A percentile compares a stretch with the other conserved stretches of the same genome.
Evolutionary conservation across 306 rosid species (phyloP).

Genomic region (Quercus rubra): DNA sequence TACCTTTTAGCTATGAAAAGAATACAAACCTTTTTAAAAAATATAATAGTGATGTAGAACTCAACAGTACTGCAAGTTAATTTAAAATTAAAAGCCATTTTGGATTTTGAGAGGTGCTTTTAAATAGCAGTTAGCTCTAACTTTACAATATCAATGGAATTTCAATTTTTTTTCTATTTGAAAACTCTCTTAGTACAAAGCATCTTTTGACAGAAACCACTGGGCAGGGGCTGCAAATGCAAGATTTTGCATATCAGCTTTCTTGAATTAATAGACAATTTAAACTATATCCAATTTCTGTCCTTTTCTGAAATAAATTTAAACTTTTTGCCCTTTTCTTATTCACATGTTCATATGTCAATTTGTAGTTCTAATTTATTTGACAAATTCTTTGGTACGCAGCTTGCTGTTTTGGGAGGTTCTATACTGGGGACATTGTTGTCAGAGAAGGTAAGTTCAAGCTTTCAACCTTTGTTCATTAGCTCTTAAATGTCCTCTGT

Average conservation of each 20-base stretch:
- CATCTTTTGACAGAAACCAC: background rate
- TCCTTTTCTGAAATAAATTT: constrained; percentile 2
- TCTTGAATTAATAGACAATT: background rate
- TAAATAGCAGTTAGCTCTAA: background rate
- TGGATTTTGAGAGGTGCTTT: constrained; percentile 5
- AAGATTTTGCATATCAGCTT: constrained; percentile 10
- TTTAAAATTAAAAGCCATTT: constrained; percentile 1
- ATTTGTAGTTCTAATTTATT: constrained; percentile 2
- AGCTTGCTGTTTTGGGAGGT: constrained; percentile 96
- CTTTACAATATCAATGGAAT: background rate
- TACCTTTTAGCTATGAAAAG: constrained; percentile 25
- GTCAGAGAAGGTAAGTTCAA: constrained; percentile 83
- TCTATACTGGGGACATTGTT: constrained; percentile 83
- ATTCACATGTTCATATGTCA: background rate
- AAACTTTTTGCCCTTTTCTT: constrained; percentile 20
- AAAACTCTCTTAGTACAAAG: background rate
- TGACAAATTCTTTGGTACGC: constrained; percentile 20
- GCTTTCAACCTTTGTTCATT: constrained; percentile 14
- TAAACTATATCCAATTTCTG: background rate
- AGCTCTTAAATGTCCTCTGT: background rate
- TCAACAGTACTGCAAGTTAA: background rate
- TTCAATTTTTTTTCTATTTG: background rate
- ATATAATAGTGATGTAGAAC: background rate
- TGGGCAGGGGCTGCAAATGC: background rate
- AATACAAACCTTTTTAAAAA: background rate